These are phyloP conservation scores for Teratosphaeriaceae sp. DNA, from an alignment of 2,329 filamentous ascomycete species.

Conservation along the genomic window DNA sequence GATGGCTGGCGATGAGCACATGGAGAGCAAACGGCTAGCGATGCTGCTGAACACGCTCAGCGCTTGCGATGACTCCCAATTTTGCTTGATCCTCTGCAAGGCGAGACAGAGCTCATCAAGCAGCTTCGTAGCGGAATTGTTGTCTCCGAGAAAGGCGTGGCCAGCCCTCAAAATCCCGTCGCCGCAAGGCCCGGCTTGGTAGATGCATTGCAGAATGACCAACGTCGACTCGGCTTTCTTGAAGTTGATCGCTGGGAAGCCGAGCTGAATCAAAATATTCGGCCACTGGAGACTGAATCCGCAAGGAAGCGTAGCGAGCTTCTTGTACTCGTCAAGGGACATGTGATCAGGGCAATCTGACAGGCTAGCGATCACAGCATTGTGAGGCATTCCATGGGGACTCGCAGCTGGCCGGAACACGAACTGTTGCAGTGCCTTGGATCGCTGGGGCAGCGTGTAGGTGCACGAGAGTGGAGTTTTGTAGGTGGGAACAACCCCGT, in stretches of 20 bases:
- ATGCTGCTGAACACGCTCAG: conserved; percentile 17
- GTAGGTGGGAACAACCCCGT: conserved; percentile 8
- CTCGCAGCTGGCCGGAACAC: conserved; percentile 23
- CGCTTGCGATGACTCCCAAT: conserved; percentile 24
- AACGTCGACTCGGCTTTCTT: conserved; percentile 45
- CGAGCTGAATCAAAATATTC: conserved; percentile 45
- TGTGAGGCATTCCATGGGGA: conserved; percentile 14
- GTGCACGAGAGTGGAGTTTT: conserved; percentile 23
- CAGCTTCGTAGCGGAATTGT: conserved; percentile 4
- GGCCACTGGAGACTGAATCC: conserved; percentile 44
- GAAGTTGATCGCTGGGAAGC: conserved; percentile 53
- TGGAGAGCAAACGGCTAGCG: conserved; percentile 16
- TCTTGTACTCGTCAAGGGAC: conserved; percentile 47
- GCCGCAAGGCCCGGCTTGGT: conserved; percentile 50
- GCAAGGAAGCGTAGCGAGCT: conserved; percentile 44
- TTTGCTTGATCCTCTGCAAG: conserved; percentile 17
- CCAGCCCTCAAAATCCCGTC: conserved; percentile 34
- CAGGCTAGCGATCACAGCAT: conserved; percentile 40
- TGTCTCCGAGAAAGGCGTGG: conserved; percentile 43
- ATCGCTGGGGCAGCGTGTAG: conserved; percentile 32
- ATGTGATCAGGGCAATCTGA: conserved; percentile 41
- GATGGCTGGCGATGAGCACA: conserved; percentile 8
- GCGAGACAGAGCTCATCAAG: conserved; percentile 10
- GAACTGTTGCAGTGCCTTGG: conserved; percentile 27
- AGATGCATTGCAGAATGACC: conserved; percentile 46